Conservation (phyloP, 2,329 filamentous ascomycete species). For the Ophiostoma perfectum region DNA sequence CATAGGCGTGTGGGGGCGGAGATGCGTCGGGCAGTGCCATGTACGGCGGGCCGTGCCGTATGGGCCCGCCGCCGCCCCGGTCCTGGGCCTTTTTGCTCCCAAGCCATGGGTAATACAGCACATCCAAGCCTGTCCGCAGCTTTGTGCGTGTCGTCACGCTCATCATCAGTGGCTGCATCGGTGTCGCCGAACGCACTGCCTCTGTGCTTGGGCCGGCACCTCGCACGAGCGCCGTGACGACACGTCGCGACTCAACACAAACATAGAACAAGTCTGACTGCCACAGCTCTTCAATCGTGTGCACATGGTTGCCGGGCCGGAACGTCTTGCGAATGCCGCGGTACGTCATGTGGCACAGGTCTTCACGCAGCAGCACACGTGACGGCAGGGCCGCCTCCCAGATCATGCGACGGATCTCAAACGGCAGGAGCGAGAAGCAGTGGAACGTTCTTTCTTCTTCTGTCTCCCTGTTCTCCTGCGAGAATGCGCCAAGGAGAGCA, state of each 20-base stretch:
- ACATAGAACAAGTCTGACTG: constrained; percentile 25
- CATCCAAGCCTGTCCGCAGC: constrained; percentile 17
- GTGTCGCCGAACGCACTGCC: background rate
- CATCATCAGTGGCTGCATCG: background rate
- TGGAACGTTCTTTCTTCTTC: constrained; percentile 13
- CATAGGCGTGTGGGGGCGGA: background rate
- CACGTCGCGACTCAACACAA: constrained; percentile 22
- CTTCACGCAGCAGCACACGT: constrained; percentile 23
- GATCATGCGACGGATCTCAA: constrained; percentile 26
- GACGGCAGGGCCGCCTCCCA: constrained; percentile 25
- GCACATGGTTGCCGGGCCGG: constrained; percentile 9
- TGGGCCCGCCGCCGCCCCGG: background rate
- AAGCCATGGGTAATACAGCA: constrained; percentile 25
- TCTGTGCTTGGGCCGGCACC: no score
- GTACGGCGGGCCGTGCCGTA: background rate
- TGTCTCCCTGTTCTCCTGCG: background rate
- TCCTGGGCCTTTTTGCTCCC: constrained; percentile 2
- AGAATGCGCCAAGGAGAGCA: constrained; percentile 21
- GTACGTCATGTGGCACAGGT: constrained; percentile 17
- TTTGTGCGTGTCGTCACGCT: constrained; percentile 13
- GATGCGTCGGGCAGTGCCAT: background rate
- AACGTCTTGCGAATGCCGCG: background rate
- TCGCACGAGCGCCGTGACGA: constrained; percentile 15
- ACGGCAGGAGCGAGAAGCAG: constrained; percentile 21
- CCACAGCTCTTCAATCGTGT: constrained; percentile 24